These are phyloP conservation scores for Aaosphaeria pasadenensis DNA, from an alignment of 2,329 filamentous ascomycete species.

Conservation along the genomic window DNA sequence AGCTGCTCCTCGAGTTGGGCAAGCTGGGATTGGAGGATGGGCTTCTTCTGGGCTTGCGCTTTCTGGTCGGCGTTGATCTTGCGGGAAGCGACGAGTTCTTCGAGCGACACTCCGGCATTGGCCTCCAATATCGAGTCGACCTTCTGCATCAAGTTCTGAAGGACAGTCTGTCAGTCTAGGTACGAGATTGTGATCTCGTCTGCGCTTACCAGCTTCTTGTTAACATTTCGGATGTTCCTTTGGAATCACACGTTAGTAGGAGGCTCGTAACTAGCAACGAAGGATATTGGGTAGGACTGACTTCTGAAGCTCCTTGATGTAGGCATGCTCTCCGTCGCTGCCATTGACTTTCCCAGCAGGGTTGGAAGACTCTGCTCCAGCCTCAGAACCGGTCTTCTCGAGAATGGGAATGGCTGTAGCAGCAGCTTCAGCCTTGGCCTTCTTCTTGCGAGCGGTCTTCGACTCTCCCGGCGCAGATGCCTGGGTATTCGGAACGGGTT, in stretches of 20 bases:
- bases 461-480: constrained; percentile 56
- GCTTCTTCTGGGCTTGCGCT: constrained; percentile 74
- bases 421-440: constrained; percentile 43
- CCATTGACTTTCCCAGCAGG: constrained; percentile 47
- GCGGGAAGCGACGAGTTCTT: constrained; percentile 67
- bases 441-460: constrained; percentile 54
- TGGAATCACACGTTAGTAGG: constrained; percentile 12
- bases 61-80: constrained; percentile 82
- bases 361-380: constrained; percentile 29
- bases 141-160: constrained; percentile 67
- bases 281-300: constrained; percentile 47
- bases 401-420: constrained; percentile 29
- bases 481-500: constrained; percentile 62
- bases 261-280: neutral
- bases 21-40: constrained; percentile 65
- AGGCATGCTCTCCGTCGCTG: constrained; percentile 69
- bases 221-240: constrained; percentile 86
- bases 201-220: constrained; percentile 83
- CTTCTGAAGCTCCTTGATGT: constrained; percentile 90
- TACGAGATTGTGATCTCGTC: neutral
- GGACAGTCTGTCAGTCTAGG: constrained; percentile 15
- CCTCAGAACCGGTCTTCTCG: constrained; percentile 28
- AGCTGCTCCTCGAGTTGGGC: constrained; percentile 72
- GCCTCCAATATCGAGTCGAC: constrained; percentile 67
- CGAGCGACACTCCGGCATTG: constrained; percentile 67